phyloP scores from a whole-genome alignment of 768 basidiomycete species.

The Termitomyces sp. region DNA sequence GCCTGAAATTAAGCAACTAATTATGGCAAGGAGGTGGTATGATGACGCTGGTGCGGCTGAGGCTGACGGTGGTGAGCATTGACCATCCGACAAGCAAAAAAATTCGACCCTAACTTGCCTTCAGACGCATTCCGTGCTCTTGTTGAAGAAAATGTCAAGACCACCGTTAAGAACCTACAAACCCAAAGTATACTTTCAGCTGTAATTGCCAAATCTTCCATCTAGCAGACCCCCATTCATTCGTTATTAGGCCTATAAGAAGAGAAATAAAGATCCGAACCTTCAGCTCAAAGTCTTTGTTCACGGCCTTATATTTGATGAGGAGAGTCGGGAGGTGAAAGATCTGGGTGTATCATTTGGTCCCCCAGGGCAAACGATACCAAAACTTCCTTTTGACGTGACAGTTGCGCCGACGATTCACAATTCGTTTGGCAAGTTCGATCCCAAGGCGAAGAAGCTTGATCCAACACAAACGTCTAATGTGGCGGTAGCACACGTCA shows the following conservation, averaged over 20 bases:
- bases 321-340: slow-evolving; percentile 41
- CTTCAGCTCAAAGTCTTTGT: slow-evolving; percentile 31
- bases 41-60: slow-evolving; percentile 5
- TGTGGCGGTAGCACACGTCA: neutral
- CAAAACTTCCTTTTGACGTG: slow-evolving; percentile 26
- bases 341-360: slow-evolving; percentile 42
- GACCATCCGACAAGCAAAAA: neutral
- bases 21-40: slow-evolving; percentile 24
- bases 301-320: slow-evolving; percentile 55
- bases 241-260: slow-evolving; percentile 6
- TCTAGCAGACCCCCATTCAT: neutral
- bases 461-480: slow-evolving; percentile 5
- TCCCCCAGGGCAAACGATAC: slow-evolving; percentile 29
- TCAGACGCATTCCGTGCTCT: slow-evolving; percentile 33
- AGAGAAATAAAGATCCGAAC: slow-evolving; percentile 10
- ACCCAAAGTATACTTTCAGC: slow-evolving; percentile 30
- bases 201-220: slow-evolving; percentile 13
- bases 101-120: neutral
- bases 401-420: slow-evolving; percentile 20
- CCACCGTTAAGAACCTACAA: slow-evolving; percentile 32
- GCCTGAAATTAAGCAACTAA: slow-evolving; percentile 27
- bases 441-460: slow-evolving; percentile 13
- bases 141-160: slow-evolving; percentile 45
- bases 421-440: slow-evolving; percentile 11
- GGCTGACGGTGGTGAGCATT: slow-evolving; percentile 6